Percentiles rank a stretch among this genome's conserved stretches.
Evolutionary conservation across 2,329 filamentous ascomycete genomes (phyloP).

Genomic region (Epichloe amarillans): DNA sequence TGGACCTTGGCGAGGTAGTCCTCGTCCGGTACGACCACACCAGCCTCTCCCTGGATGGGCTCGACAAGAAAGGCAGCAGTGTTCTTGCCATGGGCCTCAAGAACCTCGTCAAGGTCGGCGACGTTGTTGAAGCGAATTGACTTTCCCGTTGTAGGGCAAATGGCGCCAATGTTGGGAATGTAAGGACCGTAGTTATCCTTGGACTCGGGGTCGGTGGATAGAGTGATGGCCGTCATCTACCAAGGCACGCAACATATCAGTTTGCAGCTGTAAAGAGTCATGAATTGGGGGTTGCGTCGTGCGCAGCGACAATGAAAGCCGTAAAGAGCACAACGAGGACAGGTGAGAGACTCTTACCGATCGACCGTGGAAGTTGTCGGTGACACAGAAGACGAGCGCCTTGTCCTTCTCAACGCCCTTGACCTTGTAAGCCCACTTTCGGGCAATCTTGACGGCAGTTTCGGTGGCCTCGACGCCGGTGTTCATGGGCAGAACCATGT

Average conservation of each 20-base stretch:
- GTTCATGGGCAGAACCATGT: slow-evolving; percentile 98
- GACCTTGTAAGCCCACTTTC: slow-evolving; percentile 96
- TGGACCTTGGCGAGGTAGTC: slow-evolving; percentile 72
- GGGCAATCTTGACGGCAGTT: slow-evolving; percentile 88
- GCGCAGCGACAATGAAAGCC: neutral
- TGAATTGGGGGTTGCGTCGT: neutral
- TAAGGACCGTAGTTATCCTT: slow-evolving; percentile 96
- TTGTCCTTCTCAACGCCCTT: slow-evolving; percentile 78
- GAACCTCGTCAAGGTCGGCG: slow-evolving; percentile 61
- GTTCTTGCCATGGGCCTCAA: slow-evolving; percentile 70
- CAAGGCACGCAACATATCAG: neutral
- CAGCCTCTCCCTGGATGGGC: slow-evolving; percentile 94
- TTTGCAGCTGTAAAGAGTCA: neutral
- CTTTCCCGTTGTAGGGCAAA: slow-evolving; percentile 59
- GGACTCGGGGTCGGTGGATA: slow-evolving; percentile 91
- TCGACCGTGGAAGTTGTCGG: slow-evolving; percentile 92
- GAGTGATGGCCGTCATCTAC: slow-evolving; percentile 84
- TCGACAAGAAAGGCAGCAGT: slow-evolving; percentile 90
- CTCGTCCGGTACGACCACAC: slow-evolving; percentile 87
- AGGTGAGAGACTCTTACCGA: slow-evolving; percentile 47
- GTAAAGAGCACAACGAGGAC: neutral
- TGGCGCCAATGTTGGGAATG: slow-evolving; percentile 73
- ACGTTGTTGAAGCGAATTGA: slow-evolving; percentile 79
- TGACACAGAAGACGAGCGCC: slow-evolving; percentile 70
- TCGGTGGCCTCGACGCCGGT: slow-evolving; percentile 94